These are phyloP conservation scores for Kwoniella dejecticola DNA, from an alignment of 768 basidiomycete species.

Conservation along the genomic window DNA sequence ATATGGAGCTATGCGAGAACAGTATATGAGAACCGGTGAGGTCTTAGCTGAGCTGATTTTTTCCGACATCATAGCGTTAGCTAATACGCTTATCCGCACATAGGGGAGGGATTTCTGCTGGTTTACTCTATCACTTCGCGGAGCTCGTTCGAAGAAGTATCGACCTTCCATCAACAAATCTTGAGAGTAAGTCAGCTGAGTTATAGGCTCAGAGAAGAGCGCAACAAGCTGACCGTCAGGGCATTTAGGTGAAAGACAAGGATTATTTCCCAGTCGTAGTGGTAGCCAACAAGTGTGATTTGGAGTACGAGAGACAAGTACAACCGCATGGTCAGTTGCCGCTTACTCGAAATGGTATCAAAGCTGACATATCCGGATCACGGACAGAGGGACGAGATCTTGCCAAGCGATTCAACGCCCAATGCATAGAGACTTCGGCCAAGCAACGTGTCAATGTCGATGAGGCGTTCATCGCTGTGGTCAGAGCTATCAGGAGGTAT, in stretches of 20 bases:
- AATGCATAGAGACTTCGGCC: conserved; percentile 93
- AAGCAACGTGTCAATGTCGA: conserved; percentile 97
- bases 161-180: conserved; percentile 93
- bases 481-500: conserved; percentile 88
- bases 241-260: conserved; percentile 82
- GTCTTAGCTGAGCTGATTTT: background rate
- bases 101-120: conserved; percentile 92
- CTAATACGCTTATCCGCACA: too few species aligned
- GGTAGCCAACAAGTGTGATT: conserved; percentile 96
- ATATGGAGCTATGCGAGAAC: conserved; percentile 98
- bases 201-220: too few species aligned
- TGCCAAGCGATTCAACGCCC: conserved; percentile 90
- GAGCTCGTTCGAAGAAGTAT: conserved; percentile 96
- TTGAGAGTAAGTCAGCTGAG: conserved; percentile 56
- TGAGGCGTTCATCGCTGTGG: conserved; percentile 89
- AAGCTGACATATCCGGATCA: background rate
- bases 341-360: background rate
- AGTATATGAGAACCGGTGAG: conserved; percentile 85
- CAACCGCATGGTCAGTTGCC: conserved; percentile 79
- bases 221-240: too few species aligned
- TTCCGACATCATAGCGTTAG: background rate
- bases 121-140: conserved; percentile 98
- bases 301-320: conserved; percentile 94
- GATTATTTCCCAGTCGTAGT: conserved; percentile 94
- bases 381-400: conserved; percentile 89